A percentile compares a stretch with the other conserved stretches of the same genome.
phyloP scores from a whole-genome alignment of 805 yeast genomes.

The Suhomyces emberorum region DNA sequence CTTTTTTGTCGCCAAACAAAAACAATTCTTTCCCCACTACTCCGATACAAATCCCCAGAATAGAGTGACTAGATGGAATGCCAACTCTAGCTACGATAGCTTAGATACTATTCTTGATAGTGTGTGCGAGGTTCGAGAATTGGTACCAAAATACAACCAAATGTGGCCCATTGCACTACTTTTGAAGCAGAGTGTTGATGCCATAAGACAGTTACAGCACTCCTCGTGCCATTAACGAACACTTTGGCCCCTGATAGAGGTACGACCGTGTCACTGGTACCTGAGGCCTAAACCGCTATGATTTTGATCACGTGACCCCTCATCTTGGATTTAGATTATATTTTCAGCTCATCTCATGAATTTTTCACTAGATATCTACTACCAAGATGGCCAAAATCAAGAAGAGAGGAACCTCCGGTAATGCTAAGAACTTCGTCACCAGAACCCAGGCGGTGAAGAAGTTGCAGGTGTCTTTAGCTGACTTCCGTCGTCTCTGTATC shows the following conservation, averaged over 20 bases:
- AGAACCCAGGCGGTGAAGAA: constrained; percentile 92
- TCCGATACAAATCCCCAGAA: background rate
- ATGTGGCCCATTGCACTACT: constrained; percentile 27
- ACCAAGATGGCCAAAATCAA: constrained; percentile 60
- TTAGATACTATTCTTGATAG: constrained; percentile 5
- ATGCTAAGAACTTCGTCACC: constrained; percentile 88
- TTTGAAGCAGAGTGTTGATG: too few species aligned
- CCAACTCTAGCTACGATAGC: background rate
- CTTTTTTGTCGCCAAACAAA: constrained; percentile 20
- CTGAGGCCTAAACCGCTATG: too few species aligned
- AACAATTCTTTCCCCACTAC: background rate
- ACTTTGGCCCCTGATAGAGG: too few species aligned
- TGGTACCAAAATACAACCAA: constrained; percentile 23
- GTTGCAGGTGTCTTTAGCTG: constrained; percentile 90
- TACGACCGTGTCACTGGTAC: too few species aligned
- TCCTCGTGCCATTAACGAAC: too few species aligned
- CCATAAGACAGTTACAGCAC: too few species aligned
- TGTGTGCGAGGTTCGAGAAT: constrained; percentile 10
- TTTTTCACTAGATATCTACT: constrained; percentile 1
- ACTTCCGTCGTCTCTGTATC: constrained; percentile 94
- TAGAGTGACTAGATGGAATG: background rate
- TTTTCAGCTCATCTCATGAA: constrained; percentile 12
- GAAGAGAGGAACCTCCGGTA: constrained; percentile 83
- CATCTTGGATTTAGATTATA: too few species aligned
- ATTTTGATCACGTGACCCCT: constrained; percentile 1